Evolutionary conservation across 768 basidiomycete genomes (phyloP).

Genomic region (Kwoniella bestiolae): DNA sequence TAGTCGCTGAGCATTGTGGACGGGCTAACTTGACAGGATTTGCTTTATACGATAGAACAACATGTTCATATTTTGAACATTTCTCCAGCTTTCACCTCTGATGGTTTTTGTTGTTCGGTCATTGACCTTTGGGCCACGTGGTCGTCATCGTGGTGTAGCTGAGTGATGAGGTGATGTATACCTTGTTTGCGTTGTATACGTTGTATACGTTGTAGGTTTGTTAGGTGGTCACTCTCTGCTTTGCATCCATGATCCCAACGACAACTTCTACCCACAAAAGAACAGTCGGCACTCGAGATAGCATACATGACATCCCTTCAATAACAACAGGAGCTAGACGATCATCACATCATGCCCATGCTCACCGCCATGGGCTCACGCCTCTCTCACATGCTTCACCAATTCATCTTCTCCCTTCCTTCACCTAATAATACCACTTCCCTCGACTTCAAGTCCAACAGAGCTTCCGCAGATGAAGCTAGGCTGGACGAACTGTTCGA

Average conservation of each 20-base stretch:
- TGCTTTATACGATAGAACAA: no score
- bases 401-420: constrained; percentile 48
- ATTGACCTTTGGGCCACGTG: not conserved
- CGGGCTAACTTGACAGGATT: not conserved
- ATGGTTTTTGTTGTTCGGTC: not conserved
- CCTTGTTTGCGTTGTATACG: no score
- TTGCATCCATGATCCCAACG: not conserved
- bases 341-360: constrained; percentile 30
- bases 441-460: not conserved
- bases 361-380: constrained; percentile 38
- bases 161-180: not conserved
- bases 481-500: constrained; percentile 18
- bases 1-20: constrained; percentile 3
- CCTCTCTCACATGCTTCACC: constrained; percentile 42
- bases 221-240: no score
- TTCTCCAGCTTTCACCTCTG: no score
- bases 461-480: not conserved
- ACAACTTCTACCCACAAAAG: no score
- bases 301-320: not conserved
- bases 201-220: no score
- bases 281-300: no score
- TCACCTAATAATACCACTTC: constrained; percentile 27
- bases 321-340: not conserved
- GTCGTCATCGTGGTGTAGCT: not conserved
- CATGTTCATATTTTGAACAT: no score